Conservation (phyloP, 225 moss, liverwort and hornwort species). For the Anthoceros angustus region DNA sequence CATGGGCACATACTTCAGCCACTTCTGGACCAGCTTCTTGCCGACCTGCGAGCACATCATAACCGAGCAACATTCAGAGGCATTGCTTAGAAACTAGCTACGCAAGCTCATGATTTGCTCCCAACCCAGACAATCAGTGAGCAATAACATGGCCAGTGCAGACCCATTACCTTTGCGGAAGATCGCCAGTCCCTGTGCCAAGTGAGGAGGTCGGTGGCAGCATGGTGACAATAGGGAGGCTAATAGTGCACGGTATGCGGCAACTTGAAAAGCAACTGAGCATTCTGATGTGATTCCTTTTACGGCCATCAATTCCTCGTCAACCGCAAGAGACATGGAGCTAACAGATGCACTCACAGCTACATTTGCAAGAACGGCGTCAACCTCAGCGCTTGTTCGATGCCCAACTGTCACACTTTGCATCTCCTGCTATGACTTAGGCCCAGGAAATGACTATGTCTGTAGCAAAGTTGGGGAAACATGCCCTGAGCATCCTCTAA, state of each 20-base stretch:
- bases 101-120: no score
- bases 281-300: slow-evolving; percentile 46
- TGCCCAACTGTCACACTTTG: slow-evolving; percentile 6
- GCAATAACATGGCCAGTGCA: no score
- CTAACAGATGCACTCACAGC: slow-evolving; percentile 81
- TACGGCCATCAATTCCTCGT: slow-evolving; percentile 54
- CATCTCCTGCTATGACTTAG: no score
- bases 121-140: no score
- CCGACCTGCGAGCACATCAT: slow-evolving; percentile 36
- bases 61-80: no score
- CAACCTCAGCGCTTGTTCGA: slow-evolving; percentile 92
- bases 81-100: no score
- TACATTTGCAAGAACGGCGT: slow-evolving; percentile 69
- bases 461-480: no score
- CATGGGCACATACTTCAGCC: slow-evolving; percentile 82
- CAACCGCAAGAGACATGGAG: slow-evolving; percentile 38
- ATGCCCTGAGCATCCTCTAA: no score
- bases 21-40: slow-evolving; percentile 92
- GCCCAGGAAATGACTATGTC: no score
- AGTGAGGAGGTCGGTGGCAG: slow-evolving; percentile 86
- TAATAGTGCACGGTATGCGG: slow-evolving; percentile 82
- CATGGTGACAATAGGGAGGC: slow-evolving; percentile 91
- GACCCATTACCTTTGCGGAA: slow-evolving; percentile 56
- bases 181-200: slow-evolving; percentile 78
- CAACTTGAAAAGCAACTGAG: slow-evolving; percentile 66